Evolutionary conservation across 2,329 filamentous ascomycete species (phyloP).

Genomic region (Sporothrix curviconia): DNA sequence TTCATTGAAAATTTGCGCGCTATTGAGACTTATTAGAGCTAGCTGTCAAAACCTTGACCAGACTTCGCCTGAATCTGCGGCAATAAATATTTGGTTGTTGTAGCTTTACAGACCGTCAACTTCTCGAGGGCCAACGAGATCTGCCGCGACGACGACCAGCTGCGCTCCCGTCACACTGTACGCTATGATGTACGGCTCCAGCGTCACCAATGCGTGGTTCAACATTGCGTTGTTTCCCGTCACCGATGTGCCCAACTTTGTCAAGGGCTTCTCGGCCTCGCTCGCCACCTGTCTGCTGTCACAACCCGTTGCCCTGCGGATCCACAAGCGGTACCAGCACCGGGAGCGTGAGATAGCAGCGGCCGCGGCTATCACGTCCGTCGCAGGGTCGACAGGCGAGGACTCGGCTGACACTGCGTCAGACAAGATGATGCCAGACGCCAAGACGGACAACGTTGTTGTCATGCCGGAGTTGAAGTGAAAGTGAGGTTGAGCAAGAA

Average conservation of each 20-base stretch:
- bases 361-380: background rate
- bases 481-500: no score
- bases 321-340: background rate
- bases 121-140: conserved; percentile 5
- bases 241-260: conserved; percentile 6
- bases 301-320: background rate
- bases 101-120: background rate
- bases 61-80: no score
- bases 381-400: background rate
- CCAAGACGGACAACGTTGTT: background rate
- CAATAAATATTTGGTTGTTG: no score
- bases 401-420: background rate
- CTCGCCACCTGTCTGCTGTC: background rate
- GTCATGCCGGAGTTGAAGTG: no score
- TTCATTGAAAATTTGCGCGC: no score
- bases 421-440: background rate
- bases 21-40: no score
- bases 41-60: no score
- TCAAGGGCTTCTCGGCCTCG: conserved; percentile 1
- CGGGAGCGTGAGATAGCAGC: background rate
- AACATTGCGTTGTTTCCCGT: conserved; percentile 6
- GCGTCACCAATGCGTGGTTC: conserved; percentile 3
- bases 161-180: conserved; percentile 1
- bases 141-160: conserved; percentile 3
- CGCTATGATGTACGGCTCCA: conserved; percentile 10